Base-by-base conservation (phyloP, 2,329 filamentous ascomycete genomes). In the Corynespora cassiicola region DNA sequence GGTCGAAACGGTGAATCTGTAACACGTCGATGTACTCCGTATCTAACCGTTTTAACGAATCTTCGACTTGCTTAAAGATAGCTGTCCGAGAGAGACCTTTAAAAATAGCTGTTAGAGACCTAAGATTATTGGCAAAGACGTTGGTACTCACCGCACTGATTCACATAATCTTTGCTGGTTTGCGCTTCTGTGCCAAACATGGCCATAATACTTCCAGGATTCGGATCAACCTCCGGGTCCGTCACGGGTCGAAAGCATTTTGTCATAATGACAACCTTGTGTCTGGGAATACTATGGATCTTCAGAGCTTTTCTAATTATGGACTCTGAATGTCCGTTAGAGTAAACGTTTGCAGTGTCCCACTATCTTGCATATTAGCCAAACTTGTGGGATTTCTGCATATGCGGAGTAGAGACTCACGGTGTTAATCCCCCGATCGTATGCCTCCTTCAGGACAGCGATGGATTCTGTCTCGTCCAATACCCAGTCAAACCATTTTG, bases 251-350 rank as follows among this genome's bases (percentile, higher is more conserved):
- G 72, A 52, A 52, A 74, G 42, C 73, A 74, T 54, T 82, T 83
- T n/a, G 75, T 76, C 31, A 80, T 58, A 30, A 84, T 72, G 36
- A 81, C 71, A 7, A 83, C 54, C 46, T 76, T 78, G 20, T 78
- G 63, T 7, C 79, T 71, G 0, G 75, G 75, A 42, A 81, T 75
- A 23, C 73, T 66, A 59, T 75, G 79, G 44, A 79, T 73, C 58
- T 79, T 76, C 53, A 84, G 74, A 1, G 78, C 78, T 50, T 78
- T 78, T 34, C 72, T 77, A 35, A 79, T 69, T 39, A 80, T 74
- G 25, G 62, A 58, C 52, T 81, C 77, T 3, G 71, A 75, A 0
- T 54, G 62, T 19, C 78, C 77, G 45, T 78, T 78, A 37, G 72
- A 77, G 59, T 81, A 81, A 3, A 72, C 54, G 45, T 77, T 47